Evolutionary conservation across 1,284 basidiomycete genomes (phyloP).

Genomic region (Flammula alnicola): DNA sequence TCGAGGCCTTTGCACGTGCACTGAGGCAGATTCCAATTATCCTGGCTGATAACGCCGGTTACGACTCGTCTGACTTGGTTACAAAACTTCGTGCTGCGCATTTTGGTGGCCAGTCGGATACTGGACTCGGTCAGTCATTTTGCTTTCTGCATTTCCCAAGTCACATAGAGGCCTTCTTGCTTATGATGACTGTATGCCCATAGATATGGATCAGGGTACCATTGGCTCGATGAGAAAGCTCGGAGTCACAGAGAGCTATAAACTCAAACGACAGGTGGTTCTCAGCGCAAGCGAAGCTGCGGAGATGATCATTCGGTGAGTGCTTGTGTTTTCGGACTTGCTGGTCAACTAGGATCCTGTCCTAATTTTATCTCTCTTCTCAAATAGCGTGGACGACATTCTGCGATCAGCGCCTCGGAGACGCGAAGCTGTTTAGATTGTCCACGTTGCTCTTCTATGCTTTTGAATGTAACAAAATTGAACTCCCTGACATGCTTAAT

Average conservation of each 20-base stretch:
- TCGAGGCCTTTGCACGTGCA: constrained; percentile 90
- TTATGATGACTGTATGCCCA: constrained; percentile 3
- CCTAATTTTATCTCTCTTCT: constrained; percentile 16
- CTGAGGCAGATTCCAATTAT: constrained; percentile 96
- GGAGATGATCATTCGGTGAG: constrained; percentile 97
- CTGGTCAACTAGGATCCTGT: background rate
- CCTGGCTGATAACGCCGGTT: constrained; percentile 96
- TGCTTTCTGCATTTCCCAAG: constrained; percentile 1
- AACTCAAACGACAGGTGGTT: constrained; percentile 96
- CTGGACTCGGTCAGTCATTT: constrained; percentile 76
- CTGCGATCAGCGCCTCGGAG: constrained; percentile 66
- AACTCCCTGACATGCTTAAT: constrained; percentile 1
- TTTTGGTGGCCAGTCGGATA: constrained; percentile 85
- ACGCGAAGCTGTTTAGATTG: constrained; percentile 62
- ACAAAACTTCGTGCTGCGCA: constrained; percentile 91
- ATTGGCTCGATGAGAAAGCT: constrained; percentile 89
- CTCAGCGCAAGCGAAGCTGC: constrained; percentile 94
- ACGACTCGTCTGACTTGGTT: constrained; percentile 96
- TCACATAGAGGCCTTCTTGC: background rate
- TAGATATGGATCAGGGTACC: constrained; percentile 87
- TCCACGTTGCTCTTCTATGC: background rate
- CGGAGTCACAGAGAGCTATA: constrained; percentile 96
- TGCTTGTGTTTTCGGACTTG: constrained; percentile 23
- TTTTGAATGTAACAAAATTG: background rate
- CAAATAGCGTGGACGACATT: constrained; percentile 67